Base-by-base conservation (phyloP, 176 grass and related monocot genomes). In the Paspalum vaginatum region DNA sequence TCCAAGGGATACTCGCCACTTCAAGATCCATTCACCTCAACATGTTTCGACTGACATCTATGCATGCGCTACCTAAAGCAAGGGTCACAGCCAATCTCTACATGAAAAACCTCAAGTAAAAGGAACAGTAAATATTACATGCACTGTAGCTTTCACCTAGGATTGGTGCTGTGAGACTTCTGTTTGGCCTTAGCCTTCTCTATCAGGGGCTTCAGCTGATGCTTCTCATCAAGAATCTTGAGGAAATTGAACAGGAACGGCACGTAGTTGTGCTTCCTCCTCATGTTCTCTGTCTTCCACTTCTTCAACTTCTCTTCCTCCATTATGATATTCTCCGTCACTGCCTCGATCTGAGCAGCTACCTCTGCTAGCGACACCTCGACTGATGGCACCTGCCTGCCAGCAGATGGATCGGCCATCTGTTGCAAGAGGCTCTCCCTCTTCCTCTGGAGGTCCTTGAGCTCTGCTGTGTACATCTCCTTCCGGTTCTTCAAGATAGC, bases 251-350 rank as follows among this genome's bases (percentile, higher is more conserved):
- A 97, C 46, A 97, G 47, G 89, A 99, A 99, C 0, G 96, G 96
- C 38, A 89, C 88, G 13, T 95, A 99, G 41, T 99, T 99, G 72
- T 99, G 96, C 79, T 99, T 99, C 82, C 96, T 95, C 85, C 96
- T 89, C 11, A 95, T 80, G 69, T 99, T 99, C 84, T 93, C 96
- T 15, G 79, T 93, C 56, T 93, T 98, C 96, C 96, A 99, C 79
- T 95, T 99, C 64, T 99, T 99, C 13, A 85, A 73, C 86, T 99
- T 98, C 64, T 98, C 95, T 81, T 98, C 92, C 82, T 99, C 96
- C 92, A 95, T 99, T 87, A 99, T 91, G 81, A 95, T 99, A 76
- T 95, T 99, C 90, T 99, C 90, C 0, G 90, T 99, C 55, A 91
- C 96, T 59, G 73, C 83, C 75, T 99, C 96, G 7, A 99, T 99